Base-by-base conservation (phyloP, 1,284 basidiomycete genomes). In the Rhizoctonia solani region DNA sequence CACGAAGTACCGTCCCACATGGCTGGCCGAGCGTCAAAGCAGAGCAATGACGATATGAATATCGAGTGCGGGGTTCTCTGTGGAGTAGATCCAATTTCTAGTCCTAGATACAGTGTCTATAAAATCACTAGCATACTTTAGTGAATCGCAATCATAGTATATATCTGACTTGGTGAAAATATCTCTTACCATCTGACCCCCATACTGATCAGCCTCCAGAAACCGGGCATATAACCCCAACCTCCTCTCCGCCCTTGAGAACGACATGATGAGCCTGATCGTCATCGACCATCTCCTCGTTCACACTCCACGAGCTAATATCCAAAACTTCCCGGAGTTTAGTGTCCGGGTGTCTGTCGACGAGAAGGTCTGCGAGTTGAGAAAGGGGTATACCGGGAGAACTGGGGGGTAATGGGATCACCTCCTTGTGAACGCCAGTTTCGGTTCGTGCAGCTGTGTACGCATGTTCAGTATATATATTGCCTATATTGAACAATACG, bases 141-240 rank as follows among this genome's bases (percentile, higher is more conserved):
- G 16, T 39, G 37, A 39, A 39, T 16, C 37, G n/a, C n/a, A n/a
- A 8, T 39, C 37, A 39, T 39, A 39, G 8, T 16, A 16, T 39
- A 39, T 16, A 8, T 39, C 37, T 39, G 16, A 16, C 8, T 8
- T 39, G 9, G 16, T 16, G 37, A 39, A 39, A 39, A 39, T 39
- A 16, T 8, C 37, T 8, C 16, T 39, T 39, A 8, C 37, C 37
- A 8, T 39, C 37, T 8, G 37, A 39, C 8, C n/a, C 44, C n/a
- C 8, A 46, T 21, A 39, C 37, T 23, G 41, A 19, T 42, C 32
- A 69, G 25, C 68, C 68, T 19, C 68, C 68, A 9, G 68, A 69
- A 30, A 69, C 68, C 11, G 68, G 68, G 14, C 65, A 66, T 39
- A 69, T 69, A 11, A 69, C 49, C n/a, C 65, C 68, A 25, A 69